Base-by-base conservation (phyloP, 2,329 filamentous ascomycete genomes). In the Trematosphaeria pertusa region DNA sequence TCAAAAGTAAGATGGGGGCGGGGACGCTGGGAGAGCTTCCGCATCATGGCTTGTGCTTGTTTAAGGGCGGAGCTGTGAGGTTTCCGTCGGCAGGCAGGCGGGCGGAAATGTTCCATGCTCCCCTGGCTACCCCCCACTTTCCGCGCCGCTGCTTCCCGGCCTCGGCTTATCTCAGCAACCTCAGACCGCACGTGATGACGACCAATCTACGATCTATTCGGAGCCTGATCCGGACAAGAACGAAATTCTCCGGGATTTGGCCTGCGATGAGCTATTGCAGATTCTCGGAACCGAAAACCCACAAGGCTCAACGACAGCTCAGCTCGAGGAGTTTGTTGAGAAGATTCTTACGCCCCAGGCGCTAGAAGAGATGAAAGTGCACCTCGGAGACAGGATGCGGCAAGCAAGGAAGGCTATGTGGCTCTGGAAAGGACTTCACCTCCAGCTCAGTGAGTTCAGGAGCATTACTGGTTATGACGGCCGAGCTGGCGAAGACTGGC, bases 61-160 rank as follows among this genome's bases (percentile, higher is more conserved):
- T 37, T 33, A 17, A 26, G 26, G 26, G 3, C n/a, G 20, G 22
- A 36, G 31, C 21, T 35, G 8, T 37, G 19, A 37, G 42, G 26
- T 22, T 45, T 33, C 18, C 42, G 22, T 45, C 42, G 42, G 42
- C 34, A 32, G 26, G 24, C 33, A 34, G 20, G 42, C 42, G 42
- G 42, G 24, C 33, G 33, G 33, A 35, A 34, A 15, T 28, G 19
- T 45, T 45, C 42, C 42, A 32, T 37, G 18, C 22, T 24, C 37
- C 17, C n/a, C n/a, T n/a, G 18, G 24, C 28, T 8, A 10, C 21
- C 18, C 28, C 28, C 28, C 28, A 31, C 28, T n/a, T 31, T 31
- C 28, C 28, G 28, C 12, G 24, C 15, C 20, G 40, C 10, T 22
- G 28, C 15, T 31, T 26, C 31, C 32, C 41, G 41, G 41, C 36